Base-by-base conservation (phyloP, 208 protist species). In the Trypanosomatidae sp. region DNA sequence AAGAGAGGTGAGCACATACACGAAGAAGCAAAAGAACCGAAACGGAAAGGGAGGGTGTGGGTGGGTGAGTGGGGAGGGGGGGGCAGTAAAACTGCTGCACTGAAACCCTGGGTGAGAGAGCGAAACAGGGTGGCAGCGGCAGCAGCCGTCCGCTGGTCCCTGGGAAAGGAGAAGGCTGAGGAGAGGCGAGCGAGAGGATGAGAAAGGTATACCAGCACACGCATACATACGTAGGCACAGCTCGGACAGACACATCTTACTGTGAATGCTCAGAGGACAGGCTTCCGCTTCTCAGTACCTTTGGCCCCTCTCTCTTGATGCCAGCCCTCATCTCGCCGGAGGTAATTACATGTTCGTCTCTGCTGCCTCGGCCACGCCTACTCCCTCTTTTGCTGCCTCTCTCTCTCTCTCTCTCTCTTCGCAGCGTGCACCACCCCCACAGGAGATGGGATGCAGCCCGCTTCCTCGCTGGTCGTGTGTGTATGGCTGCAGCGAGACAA, bases 111-210 rank as follows among this genome's bases (percentile, higher is more conserved):
- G 36, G 28, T 2, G 30, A 52, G 52, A 25, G 8, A 56, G 22
- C 28, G 17, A 12, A 25, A 12, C 13, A 43, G 1, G 33, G 46
- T 44, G 60, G 55, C 55, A 60, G 22, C 15, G 5, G 19, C 59
- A 65, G 59, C 39, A 46, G 19, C 53, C 22, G 10, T 22, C 17
- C 60, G 39, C 33, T 39, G 41, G 60, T 47, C 60, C 33, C n/a
- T 36, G 33, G 12, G 60, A 59, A 12, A 4, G 33, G 6, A 73
- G 79, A 76, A n/a, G 69, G 22, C 22, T 15, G 13, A 36, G 68
- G 46, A 46, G 22, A 25, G 22, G 70, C 17, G 12, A 49, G 52
- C 15, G n/a, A 65, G 22, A 19, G n/a, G 39, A 77, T 39, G 33
- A 44, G 43, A 69, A 36, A 0, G 53, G 59, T 60, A 70, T 52